These are phyloP conservation scores for Phanerodontia chrysosporium DNA, from an alignment of 768 basidiomycete genomes.

Conservation along the genomic window DNA sequence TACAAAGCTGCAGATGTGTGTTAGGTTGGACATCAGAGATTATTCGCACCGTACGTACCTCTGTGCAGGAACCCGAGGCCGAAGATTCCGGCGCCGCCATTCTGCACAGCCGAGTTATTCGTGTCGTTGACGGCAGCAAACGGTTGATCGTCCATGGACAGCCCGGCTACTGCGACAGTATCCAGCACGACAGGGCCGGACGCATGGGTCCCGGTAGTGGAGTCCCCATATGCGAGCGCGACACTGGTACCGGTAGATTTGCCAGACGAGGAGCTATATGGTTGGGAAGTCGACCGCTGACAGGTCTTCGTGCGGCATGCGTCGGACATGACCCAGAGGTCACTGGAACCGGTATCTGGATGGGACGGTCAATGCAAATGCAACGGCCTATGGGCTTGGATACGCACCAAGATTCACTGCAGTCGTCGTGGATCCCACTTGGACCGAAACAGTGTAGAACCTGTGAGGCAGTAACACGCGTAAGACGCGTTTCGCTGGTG, in stretches of 20 bases:
- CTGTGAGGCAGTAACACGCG: conserved; percentile 30
- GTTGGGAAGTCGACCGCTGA: conserved; percentile 32
- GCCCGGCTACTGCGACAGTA: conserved; percentile 48
- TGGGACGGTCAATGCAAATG: neutral
- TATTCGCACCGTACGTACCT: conserved; percentile 44
- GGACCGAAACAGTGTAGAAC: conserved; percentile 59
- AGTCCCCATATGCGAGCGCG: conserved; percentile 64
- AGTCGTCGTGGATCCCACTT: conserved; percentile 46
- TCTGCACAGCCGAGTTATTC: conserved; percentile 59
- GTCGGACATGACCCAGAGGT: conserved; percentile 70
- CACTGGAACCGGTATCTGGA: conserved; percentile 74
- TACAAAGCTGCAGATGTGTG: conserved; percentile 16
- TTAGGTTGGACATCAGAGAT: neutral
- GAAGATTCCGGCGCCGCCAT: conserved; percentile 64
- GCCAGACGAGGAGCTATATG: conserved; percentile 50
- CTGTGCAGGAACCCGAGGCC: conserved; percentile 72
- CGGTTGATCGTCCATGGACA: conserved; percentile 47
- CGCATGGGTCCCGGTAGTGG: conserved; percentile 64
- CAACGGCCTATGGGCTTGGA: neutral
- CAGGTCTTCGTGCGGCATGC: conserved; percentile 41
- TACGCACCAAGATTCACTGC: conserved; percentile 60
- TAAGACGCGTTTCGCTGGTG: neutral
- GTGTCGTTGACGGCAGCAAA: conserved; percentile 69
- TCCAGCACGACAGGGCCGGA: conserved; percentile 62
- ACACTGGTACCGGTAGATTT: conserved; percentile 43